These are phyloP conservation scores for Bryoglossum gracile DNA, from an alignment of 495 filamentous ascomycete genomes.

Conservation along the genomic window DNA sequence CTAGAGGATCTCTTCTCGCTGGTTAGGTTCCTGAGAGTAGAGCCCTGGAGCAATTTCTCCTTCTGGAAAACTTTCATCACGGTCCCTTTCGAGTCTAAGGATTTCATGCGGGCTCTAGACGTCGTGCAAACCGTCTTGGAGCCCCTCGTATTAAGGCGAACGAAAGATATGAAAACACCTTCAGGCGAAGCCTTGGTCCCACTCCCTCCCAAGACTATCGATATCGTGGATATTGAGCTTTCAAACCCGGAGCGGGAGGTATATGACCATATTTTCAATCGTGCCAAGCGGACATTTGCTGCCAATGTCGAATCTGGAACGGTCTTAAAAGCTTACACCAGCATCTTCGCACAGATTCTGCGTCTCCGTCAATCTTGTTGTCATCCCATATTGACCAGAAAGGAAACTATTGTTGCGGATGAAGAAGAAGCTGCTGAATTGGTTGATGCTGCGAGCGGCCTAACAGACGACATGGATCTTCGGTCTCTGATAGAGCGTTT, in stretches of 20 bases:
- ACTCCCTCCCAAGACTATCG: conserved; percentile 70
- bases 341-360: conserved; percentile 94
- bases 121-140: conserved; percentile 96
- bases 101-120: conserved; percentile 87
- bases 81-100: conserved; percentile 88
- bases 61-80: conserved; percentile 99
- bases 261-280: conserved; percentile 79
- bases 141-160: conserved; percentile 87
- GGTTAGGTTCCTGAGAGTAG: conserved; percentile 83
- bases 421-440: conserved; percentile 77
- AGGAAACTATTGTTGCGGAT: conserved; percentile 75
- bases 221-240: conserved; percentile 79
- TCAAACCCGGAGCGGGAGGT: conserved; percentile 79
- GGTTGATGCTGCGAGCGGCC: conserved; percentile 68
- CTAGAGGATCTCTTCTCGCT: conserved; percentile 96
- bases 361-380: conserved; percentile 92
- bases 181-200: conserved; percentile 80
- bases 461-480: conserved; percentile 96
- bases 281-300: conserved; percentile 75
- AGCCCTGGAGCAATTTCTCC: conserved; percentile 96
- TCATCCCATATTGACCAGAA: conserved; percentile 81
- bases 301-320: conserved; percentile 86
- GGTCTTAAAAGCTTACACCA: conserved; percentile 86
- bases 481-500: conserved; percentile 78
- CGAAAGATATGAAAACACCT: conserved; percentile 97